Evolutionary conservation across 2,329 filamentous ascomycete genomes (phyloP).

Genomic region (Fusarium buxicola): DNA sequence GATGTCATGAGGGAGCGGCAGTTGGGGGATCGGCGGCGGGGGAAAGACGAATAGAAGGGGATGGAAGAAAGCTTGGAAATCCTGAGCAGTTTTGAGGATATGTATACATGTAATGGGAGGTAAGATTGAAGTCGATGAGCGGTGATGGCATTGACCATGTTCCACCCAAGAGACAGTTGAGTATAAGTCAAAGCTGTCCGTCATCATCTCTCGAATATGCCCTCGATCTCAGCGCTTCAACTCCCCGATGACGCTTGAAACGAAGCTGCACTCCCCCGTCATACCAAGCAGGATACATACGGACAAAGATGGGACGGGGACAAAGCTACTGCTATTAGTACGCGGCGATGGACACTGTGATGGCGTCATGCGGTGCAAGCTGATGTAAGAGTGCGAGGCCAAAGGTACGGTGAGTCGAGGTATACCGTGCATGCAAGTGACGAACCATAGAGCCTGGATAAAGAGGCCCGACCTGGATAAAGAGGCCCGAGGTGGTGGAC

Average conservation of each 20-base stretch:
- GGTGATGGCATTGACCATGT: background rate
- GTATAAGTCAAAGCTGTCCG: too few species aligned
- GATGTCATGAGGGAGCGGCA: too few species aligned
- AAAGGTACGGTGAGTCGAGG: background rate
- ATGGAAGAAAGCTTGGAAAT: background rate
- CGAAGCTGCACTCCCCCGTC: background rate
- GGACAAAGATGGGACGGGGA: background rate
- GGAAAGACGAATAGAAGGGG: too few species aligned
- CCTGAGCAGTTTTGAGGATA: background rate
- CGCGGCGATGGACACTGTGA: slow-evolving; percentile 6
- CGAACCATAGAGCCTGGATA: background rate
- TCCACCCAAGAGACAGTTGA: background rate
- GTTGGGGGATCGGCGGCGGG: too few species aligned
- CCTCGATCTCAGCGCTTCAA: background rate
- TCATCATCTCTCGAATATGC: background rate
- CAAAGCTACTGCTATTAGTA: background rate
- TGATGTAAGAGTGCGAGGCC: slow-evolving; percentile 3
- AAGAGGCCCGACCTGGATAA: background rate
- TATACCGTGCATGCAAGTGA: background rate
- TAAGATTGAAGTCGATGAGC: background rate
- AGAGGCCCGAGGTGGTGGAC: too few species aligned
- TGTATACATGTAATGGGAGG: background rate
- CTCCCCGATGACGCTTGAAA: slow-evolving; percentile 1
- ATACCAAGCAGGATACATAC: slow-evolving; percentile 1
- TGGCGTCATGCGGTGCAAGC: slow-evolving; percentile 9